These are phyloP conservation scores for Diplotaxis tenuifolia DNA, from an alignment of 345 rosid species.

Conservation along the genomic window DNA sequence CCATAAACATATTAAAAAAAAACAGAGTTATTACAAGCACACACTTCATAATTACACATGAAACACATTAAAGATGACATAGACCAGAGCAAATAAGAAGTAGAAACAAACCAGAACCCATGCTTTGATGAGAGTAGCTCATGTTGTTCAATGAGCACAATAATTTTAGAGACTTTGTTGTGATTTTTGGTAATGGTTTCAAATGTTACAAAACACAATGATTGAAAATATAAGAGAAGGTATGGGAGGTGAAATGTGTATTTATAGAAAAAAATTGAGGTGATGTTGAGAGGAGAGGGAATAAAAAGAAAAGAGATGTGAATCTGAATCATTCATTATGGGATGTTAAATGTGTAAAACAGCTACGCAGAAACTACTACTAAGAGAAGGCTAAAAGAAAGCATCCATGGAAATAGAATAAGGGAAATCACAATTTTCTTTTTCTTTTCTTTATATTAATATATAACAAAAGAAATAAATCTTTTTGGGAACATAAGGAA, in stretches of 20 bases:
- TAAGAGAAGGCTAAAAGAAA: slow-evolving; percentile 13
- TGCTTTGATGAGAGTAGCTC: slow-evolving; percentile 42
- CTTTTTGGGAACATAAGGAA: not conserved
- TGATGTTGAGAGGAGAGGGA: slow-evolving; percentile 31
- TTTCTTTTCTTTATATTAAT: not conserved
- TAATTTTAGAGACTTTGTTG: not conserved
- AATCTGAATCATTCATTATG: slow-evolving; percentile 46
- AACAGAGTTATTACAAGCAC: slow-evolving; percentile 13
- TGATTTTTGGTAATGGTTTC: not conserved
- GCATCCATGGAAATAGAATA: not conserved
- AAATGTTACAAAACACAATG: slow-evolving; percentile 17
- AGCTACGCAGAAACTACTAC: slow-evolving; percentile 30
- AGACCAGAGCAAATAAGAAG: slow-evolving; percentile 1
- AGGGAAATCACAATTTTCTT: not conserved
- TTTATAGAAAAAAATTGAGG: slow-evolving; percentile 26
- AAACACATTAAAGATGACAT: not conserved
- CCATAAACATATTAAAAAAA: not conserved
- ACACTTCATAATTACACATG: slow-evolving; percentile 6
- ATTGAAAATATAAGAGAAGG: slow-evolving; percentile 27
- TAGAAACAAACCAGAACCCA: slow-evolving; percentile 49
- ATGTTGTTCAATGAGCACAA: slow-evolving; percentile 19
- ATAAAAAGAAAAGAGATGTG: slow-evolving; percentile 41
- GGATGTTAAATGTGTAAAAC: slow-evolving; percentile 41
- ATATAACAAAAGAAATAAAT: not conserved
- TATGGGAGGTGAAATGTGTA: slow-evolving; percentile 29